Evolutionary conservation across 1,284 basidiomycete genomes (phyloP).

Genomic region (Cerrena zonata): DNA sequence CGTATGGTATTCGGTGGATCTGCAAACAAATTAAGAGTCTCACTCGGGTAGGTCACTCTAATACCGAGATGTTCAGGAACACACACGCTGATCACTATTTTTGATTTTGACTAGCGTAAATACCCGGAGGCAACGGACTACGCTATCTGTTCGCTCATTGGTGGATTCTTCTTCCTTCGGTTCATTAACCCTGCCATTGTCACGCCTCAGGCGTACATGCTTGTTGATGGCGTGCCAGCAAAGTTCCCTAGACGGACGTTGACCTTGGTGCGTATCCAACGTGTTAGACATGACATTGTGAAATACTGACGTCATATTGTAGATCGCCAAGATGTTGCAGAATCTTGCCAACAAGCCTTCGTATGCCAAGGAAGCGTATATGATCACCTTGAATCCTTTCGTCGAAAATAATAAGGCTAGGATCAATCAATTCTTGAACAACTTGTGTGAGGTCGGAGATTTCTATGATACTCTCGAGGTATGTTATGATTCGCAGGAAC

Average conservation of each 20-base stretch:
- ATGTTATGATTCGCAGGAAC: conserved; percentile 37
- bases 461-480: conserved; percentile 99
- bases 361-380: conserved; percentile 96
- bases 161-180: conserved; percentile 98
- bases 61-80: not conserved
- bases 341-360: conserved; percentile 98
- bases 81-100: conserved; percentile 4
- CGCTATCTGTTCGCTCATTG: conserved; percentile 96
- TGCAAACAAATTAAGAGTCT: conserved; percentile 98
- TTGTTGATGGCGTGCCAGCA: conserved; percentile 93
- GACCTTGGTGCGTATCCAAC: conserved; percentile 66
- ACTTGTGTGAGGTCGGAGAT: conserved; percentile 95
- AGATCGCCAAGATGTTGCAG: conserved; percentile 99
- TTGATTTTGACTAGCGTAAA: conserved; percentile 73
- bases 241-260: conserved; percentile 94
- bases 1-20: conserved; percentile 99
- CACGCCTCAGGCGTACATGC: conserved; percentile 98
- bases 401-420: conserved; percentile 96
- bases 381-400: conserved; percentile 97
- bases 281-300: conserved; percentile 1
- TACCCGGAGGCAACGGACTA: conserved; percentile 97
- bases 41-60: conserved; percentile 73
- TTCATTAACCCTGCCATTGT: conserved; percentile 99
- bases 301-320: conserved; percentile 3
- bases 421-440: conserved; percentile 96